Conservation (phyloP, 148 eudicot species). For the Tetragonia tetragonoides region DNA sequence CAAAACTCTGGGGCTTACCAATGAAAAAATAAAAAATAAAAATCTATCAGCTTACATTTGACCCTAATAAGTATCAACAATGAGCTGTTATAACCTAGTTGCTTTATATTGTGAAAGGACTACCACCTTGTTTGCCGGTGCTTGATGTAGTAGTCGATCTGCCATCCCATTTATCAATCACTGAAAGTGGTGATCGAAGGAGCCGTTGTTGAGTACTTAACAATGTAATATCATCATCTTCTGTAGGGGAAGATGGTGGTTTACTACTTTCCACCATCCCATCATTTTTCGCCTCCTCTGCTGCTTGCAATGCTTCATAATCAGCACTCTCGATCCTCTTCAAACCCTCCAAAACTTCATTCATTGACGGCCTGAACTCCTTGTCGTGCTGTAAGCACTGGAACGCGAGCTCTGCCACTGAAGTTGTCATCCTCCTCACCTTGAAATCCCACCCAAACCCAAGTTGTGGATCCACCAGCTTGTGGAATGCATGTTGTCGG, state of each 20-base stretch:
- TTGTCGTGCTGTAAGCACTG: slow-evolving; percentile 46
- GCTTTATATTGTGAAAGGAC: too few species aligned
- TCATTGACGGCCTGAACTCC: slow-evolving; percentile 53
- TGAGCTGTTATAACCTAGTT: too few species aligned
- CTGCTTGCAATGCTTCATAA: slow-evolving; percentile 6
- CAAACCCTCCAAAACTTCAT: slow-evolving; percentile 34
- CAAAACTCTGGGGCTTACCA: too few species aligned
- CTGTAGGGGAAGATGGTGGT: not conserved
- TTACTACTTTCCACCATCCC: not conserved
- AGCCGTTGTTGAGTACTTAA: not conserved
- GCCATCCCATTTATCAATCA: not conserved
- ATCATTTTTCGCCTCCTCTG: not conserved
- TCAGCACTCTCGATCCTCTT: slow-evolving; percentile 27
- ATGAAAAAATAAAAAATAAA: too few species aligned
- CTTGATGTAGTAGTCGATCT: not conserved
- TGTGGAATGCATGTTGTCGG: slow-evolving; percentile 19
- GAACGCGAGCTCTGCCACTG: slow-evolving; percentile 40
- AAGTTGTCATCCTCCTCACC: slow-evolving; percentile 10
- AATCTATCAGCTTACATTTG: too few species aligned
- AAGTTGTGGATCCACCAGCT: slow-evolving; percentile 38
- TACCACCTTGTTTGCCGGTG: slow-evolving; percentile 7
- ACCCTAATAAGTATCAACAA: too few species aligned
- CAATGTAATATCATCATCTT: not conserved
- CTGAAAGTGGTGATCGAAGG: not conserved
- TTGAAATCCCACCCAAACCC: slow-evolving; percentile 32